Conservation (phyloP, 805 yeast genomes). For the Candida schatavii region DNA sequence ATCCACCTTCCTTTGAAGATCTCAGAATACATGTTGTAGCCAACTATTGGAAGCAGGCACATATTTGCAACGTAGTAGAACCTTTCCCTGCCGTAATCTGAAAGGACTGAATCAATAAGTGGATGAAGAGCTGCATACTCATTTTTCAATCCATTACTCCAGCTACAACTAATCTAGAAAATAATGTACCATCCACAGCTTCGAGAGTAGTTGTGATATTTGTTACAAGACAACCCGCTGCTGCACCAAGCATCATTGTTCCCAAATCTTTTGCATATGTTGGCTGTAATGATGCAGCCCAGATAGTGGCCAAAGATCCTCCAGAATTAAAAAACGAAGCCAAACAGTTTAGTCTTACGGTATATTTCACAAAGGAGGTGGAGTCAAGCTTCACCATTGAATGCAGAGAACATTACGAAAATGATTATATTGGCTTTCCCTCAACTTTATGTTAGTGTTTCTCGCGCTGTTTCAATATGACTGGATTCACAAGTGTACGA, state of each 20-base stretch:
- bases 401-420: too few relatives aligned
- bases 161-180: constrained; percentile 28
- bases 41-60: neutral
- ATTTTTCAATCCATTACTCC: constrained; percentile 30
- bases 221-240: constrained; percentile 35
- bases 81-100: neutral
- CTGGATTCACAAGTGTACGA: too few relatives aligned
- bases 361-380: too few relatives aligned
- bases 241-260: constrained; percentile 26
- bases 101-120: neutral
- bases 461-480: too few relatives aligned
- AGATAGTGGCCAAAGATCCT: constrained; percentile 35
- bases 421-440: too few relatives aligned
- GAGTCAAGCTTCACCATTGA: too few relatives aligned
- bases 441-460: too few relatives aligned
- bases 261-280: constrained; percentile 31
- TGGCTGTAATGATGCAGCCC: constrained; percentile 38
- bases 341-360: too few relatives aligned
- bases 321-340: too few relatives aligned
- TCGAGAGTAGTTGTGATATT: constrained; percentile 27
- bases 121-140: constrained; percentile 26
- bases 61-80: neutral
- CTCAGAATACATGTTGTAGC: neutral
- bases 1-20: constrained; percentile 1
- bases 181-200: constrained; percentile 21